phyloP scores from a whole-genome alignment of 805 yeast genomes.

The Schwanniomyces sp. region DNA sequence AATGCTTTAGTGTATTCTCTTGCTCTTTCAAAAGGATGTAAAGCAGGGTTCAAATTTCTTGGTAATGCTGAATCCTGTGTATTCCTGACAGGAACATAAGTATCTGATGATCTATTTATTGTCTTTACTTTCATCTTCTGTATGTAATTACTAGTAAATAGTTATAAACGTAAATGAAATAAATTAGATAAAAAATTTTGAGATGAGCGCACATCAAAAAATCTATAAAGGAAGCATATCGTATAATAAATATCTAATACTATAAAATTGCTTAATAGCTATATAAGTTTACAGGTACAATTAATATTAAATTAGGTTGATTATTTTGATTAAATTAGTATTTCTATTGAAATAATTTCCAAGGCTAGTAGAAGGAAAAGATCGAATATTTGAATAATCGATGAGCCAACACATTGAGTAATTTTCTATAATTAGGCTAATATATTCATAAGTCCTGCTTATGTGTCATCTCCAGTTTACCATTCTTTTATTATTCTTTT shows the following conservation, averaged over 20 bases:
- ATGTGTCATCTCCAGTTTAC: conserved; percentile 3
- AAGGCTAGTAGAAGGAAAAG: neutral
- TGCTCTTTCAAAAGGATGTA: conserved; percentile 97
- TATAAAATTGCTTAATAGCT: neutral
- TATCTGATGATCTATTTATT: conserved; percentile 84
- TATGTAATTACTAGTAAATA: neutral
- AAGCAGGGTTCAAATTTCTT: conserved; percentile 86
- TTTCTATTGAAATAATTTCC: neutral
- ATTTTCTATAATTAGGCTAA: conserved; percentile 1
- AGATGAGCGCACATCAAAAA: conserved; percentile 4
- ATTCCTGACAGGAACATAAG: conserved; percentile 88
- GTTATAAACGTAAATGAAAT: neutral
- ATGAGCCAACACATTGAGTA: conserved; percentile 1
- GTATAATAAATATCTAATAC: neutral
- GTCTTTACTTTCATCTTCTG: conserved; percentile 78
- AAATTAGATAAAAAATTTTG: conserved; percentile 4
- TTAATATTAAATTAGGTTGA: neutral
- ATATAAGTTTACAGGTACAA: neutral
- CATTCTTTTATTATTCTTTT: conserved; percentile 1
- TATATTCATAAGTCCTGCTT: conserved; percentile 12
- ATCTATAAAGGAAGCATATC: neutral
- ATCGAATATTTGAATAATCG: neutral
- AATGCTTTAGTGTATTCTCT: conserved; percentile 93
- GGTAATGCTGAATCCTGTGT: conserved; percentile 86
- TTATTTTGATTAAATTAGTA: neutral